Percentiles rank a stretch among this genome's conserved stretches.
These are phyloP conservation scores for Lactarius deliciosus DNA, from an alignment of 768 basidiomycete species.

Conservation along the genomic window DNA sequence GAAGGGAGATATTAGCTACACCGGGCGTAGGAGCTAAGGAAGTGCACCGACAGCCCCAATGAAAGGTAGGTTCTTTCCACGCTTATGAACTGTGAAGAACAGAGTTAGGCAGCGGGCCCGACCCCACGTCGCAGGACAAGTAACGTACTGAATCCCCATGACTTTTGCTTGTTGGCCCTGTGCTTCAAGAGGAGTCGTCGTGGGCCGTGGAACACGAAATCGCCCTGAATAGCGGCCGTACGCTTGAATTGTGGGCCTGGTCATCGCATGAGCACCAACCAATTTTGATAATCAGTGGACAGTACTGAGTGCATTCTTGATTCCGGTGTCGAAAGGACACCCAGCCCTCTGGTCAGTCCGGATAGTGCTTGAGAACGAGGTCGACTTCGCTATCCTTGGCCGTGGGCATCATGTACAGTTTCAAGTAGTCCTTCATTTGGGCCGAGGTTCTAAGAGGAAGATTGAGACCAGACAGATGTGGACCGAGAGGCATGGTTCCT, in stretches of 20 bases:
- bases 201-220: slow-evolving; percentile 28
- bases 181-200: slow-evolving; percentile 26
- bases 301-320: slow-evolving; percentile 33
- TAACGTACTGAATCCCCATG: slow-evolving; percentile 25
- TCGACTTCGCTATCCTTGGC: slow-evolving; percentile 29
- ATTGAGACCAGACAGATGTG: background rate
- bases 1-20: background rate
- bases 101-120: too few relatives aligned
- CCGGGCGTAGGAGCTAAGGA: background rate
- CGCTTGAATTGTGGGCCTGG: slow-evolving; percentile 28
- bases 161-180: slow-evolving; percentile 21
- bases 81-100: slow-evolving; percentile 22
- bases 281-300: background rate
- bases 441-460: background rate
- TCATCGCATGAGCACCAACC: background rate
- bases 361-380: slow-evolving; percentile 31
- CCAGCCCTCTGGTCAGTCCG: slow-evolving; percentile 22
- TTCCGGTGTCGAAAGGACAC: slow-evolving; percentile 27
- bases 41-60: slow-evolving; percentile 22
- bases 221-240: slow-evolving; percentile 25
- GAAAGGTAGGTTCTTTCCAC: slow-evolving; percentile 14
- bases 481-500: background rate
- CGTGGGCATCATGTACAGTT: slow-evolving; percentile 31
- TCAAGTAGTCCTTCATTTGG: slow-evolving; percentile 13
- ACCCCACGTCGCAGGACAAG: background rate